Percentiles rank a stretch among this genome's conserved stretches.
These are phyloP conservation scores for Chlamydomonas urium DNA, from an alignment of 139 green algal genomes.

Conservation along the genomic window DNA sequence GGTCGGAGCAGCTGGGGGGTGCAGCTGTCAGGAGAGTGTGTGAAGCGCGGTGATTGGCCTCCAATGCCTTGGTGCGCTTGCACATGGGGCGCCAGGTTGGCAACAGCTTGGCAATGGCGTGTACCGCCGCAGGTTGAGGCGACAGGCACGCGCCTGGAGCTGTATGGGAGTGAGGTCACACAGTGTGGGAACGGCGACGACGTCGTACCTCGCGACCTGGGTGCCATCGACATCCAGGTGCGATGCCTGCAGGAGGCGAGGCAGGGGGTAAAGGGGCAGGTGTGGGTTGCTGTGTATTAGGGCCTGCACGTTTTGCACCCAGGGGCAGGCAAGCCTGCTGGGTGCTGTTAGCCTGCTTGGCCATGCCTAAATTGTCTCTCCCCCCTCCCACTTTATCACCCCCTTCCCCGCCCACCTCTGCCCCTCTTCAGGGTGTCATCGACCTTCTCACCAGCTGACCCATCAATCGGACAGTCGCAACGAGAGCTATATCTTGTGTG, in stretches of 20 bases:
- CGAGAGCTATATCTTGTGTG: no score
- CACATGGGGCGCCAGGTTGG: no score
- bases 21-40: no score
- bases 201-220: conserved; percentile 31
- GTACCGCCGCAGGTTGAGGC: conserved; percentile 19
- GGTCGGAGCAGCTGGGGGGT: no score
- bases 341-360: neutral
- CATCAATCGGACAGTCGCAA: neutral
- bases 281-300: neutral
- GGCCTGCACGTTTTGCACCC: neutral
- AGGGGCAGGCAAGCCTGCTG: neutral
- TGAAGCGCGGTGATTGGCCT: no score
- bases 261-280: neutral
- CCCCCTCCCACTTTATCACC: no score
- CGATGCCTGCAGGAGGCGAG: neutral
- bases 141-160: conserved; percentile 11
- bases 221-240: conserved; percentile 26
- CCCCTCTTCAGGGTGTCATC: neutral
- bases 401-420: no score
- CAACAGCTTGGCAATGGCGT: no score
- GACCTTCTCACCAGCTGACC: neutral
- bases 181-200: conserved; percentile 22
- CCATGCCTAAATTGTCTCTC: no score
- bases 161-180: conserved; percentile 14
- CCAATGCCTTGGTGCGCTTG: no score